A percentile compares a stretch with the other conserved stretches of the same genome.
These are phyloP conservation scores for Colletotrichum aenigma DNA, from an alignment of 2,329 filamentous ascomycete genomes.

Conservation along the genomic window DNA sequence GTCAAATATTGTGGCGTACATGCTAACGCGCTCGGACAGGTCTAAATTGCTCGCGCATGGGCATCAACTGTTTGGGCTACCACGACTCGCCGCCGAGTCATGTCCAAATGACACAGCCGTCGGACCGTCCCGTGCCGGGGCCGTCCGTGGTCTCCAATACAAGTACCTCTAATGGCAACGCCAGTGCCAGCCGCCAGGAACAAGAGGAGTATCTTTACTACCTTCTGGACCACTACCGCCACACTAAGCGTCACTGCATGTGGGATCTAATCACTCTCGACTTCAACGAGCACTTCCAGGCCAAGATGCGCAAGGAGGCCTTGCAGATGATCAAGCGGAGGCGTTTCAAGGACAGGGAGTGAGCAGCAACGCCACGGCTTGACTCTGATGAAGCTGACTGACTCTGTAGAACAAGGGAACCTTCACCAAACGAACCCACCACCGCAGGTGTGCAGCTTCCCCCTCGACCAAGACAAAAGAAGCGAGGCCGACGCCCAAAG, in stretches of 20 bases:
- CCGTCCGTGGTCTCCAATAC: neutral
- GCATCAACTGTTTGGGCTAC: conserved; percentile 19
- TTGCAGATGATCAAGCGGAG: conserved; percentile 19
- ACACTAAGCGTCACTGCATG: conserved; percentile 19
- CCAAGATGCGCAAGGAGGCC: conserved; percentile 19
- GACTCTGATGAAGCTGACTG: neutral
- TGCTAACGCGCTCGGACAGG: conserved; percentile 4
- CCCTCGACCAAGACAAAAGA: neutral
- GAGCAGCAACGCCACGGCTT: neutral
- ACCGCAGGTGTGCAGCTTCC: neutral
- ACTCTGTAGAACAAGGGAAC: neutral
- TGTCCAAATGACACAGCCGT: neutral
- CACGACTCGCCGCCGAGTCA: conserved; percentile 12
- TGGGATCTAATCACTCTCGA: conserved; percentile 19
- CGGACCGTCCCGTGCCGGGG: conserved; percentile 14
- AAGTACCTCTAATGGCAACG: neutral
- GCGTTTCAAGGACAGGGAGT: conserved; percentile 18
- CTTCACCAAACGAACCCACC: neutral
- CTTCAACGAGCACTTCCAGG: conserved; percentile 16
- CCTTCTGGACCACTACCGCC: conserved; percentile 17
- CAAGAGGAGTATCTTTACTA: conserved; percentile 19
- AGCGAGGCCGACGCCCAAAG: conserved; percentile 7
- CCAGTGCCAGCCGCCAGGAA: conserved; percentile 15
- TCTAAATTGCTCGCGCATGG: conserved; percentile 18
- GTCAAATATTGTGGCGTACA: neutral